Percentiles rank a stretch among this genome's conserved stretches.
Evolutionary conservation across 371 early-diverging fungal species (phyloP).

Genomic region (Mucor racemosus): DNA sequence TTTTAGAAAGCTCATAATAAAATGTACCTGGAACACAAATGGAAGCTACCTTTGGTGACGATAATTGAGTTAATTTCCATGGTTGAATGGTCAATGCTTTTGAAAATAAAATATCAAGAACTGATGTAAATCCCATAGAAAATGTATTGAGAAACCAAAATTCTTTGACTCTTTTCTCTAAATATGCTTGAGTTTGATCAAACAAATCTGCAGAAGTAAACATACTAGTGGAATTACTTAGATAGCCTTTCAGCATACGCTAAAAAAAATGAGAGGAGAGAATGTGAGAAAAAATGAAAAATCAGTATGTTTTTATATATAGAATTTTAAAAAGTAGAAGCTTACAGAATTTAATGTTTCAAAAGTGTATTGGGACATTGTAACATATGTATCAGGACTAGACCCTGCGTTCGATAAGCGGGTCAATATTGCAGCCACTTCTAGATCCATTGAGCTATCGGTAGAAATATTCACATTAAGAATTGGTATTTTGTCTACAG

Average conservation of each 20-base stretch:
- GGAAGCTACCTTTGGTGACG: conserved; percentile 6
- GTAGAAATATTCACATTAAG: conserved; percentile 27
- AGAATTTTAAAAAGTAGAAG: neutral
- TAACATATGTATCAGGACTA: conserved; percentile 29
- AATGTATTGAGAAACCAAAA: conserved; percentile 35
- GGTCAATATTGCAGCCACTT: conserved; percentile 17
- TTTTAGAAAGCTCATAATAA: conserved; percentile 13
- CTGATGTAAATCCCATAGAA: conserved; percentile 33
- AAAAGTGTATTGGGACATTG: conserved; percentile 35
- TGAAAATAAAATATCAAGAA: conserved; percentile 5
- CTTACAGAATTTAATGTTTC: conserved; percentile 31
- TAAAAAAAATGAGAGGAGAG: neutral
- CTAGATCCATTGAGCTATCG: conserved; percentile 22
- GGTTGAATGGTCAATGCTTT: conserved; percentile 10
- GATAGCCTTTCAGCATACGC: conserved; percentile 33
- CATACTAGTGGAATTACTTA: conserved; percentile 17
- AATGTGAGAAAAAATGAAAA: neutral
- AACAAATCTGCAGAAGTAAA: conserved; percentile 34
- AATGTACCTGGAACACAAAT: conserved; percentile 31
- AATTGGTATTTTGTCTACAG: conserved; percentile 8
- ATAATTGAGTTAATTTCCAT: conserved; percentile 24
- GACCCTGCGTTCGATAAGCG: conserved; percentile 12
- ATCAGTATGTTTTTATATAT: neutral
- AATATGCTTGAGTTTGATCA: conserved; percentile 32
- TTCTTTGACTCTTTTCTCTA: conserved; percentile 23